Conservation (phyloP, 305 asterid genomes). For the Nicotiana rustica region DNA sequence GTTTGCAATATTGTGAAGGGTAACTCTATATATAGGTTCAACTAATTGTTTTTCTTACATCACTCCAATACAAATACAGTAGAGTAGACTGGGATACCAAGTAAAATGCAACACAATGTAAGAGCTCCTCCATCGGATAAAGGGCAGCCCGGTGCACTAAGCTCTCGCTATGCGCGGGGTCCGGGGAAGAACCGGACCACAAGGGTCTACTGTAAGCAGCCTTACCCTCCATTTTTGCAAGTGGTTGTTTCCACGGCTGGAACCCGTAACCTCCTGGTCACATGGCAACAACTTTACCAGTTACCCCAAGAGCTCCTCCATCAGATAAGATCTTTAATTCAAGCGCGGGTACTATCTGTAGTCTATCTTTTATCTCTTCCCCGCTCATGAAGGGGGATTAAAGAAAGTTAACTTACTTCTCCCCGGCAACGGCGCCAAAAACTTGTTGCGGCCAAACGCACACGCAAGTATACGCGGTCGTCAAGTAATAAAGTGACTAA, state of each 20-base stretch:
- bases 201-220: no score
- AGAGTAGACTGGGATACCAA: background rate
- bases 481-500: no score
- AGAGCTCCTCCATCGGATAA: background rate
- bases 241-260: no score
- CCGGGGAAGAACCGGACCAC: no score
- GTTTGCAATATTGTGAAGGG: background rate
- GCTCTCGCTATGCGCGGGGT: no score
- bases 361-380: slow-evolving; percentile 35
- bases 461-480: no score
- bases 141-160: no score
- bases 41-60: slow-evolving; percentile 21
- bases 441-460: no score
- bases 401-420: slow-evolving; percentile 34
- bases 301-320: background rate
- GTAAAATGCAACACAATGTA: slow-evolving; percentile 23
- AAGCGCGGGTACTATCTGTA: background rate
- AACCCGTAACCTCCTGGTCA: no score
- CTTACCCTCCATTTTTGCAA: no score
- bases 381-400: slow-evolving; percentile 35
- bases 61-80: slow-evolving; percentile 8
- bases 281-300: no score
- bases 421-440: background rate
- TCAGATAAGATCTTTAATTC: background rate
- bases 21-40: background rate